Base-by-base conservation (phyloP, 2,329 filamentous ascomycete species). In the Sporothrix pallida region DNA sequence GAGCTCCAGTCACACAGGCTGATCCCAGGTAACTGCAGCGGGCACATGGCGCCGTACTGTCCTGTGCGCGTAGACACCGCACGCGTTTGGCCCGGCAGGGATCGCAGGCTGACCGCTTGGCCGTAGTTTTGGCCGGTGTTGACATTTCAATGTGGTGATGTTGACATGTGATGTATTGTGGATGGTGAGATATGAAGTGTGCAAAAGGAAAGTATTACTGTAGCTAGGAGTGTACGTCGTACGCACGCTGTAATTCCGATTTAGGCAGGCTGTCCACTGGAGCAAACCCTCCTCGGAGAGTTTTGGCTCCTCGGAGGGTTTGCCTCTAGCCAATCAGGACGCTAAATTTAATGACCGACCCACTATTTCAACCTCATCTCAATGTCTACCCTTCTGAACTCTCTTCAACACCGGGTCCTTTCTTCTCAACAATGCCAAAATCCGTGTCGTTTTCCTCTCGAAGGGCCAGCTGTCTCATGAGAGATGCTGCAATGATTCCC, bases 41-140 rank as follows among this genome's bases (percentile, higher is more conserved):
- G 44, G 70, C 70, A 46, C 70, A 72, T 1, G 70, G 26, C 44
- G 56, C 70, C 54, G 31, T 65, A 31, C 70, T 72, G 54, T 65
- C 70, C 15, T 65, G 56, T 6, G 58, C 12, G 4, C 70, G 70
- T 3, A 65, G 58, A 10, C 70, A 72, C 10, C 70, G 70, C 9
- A 72, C 54, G 10, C 70, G 56, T 26, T 52, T 65, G 9, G 54
- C 54, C 10, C 70, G 44, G 70, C 70, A 72, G 13, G 23, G 70
- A 44, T 72, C 70, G 26, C 70, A 72, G 26, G 70, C 70, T 23
- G 70, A 72, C 2, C 70, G 58, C 12, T 42, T 54, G 10, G 54
- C n/a, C 6, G 60, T 3, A 4, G 26, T 13, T 37, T 60, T 60
- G 13, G 37, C 10, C 20, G 37, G n/a, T 23, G 37, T 10, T 23